These are phyloP conservation scores for Podospora sp. DNA, from an alignment of 495 filamentous ascomycete genomes.

Conservation along the genomic window DNA sequence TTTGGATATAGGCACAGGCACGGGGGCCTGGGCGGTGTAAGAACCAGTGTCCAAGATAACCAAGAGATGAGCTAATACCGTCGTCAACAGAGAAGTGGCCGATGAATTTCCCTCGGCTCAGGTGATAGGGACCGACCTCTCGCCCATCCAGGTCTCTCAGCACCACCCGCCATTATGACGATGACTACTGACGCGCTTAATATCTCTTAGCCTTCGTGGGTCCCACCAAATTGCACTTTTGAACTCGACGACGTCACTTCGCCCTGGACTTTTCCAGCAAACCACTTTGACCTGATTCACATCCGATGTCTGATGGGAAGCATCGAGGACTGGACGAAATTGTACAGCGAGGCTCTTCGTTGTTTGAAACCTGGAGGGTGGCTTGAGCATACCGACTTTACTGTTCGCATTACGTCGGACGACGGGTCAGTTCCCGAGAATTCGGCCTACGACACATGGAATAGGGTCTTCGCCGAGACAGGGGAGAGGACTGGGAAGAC, in stretches of 20 bases:
- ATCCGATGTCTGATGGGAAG: neutral
- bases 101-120: neutral
- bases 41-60: neutral
- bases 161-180: neutral
- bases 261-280: neutral
- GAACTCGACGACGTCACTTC: neutral
- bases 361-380: constrained; percentile 3
- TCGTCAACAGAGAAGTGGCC: neutral
- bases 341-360: neutral
- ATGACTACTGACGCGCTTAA: neutral
- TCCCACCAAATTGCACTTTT: neutral
- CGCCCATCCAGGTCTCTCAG: neutral
- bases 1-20: neutral
- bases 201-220: neutral
- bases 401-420: neutral
- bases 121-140: neutral
- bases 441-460: constrained; percentile 2
- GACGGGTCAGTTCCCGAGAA: neutral
- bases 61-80: neutral
- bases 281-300: neutral
- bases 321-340: neutral
- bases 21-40: neutral
- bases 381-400: constrained; percentile 4
- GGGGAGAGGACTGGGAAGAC: neutral
- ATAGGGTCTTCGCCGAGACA: neutral